Evolutionary conservation across 2,329 filamentous ascomycete genomes (phyloP).

Genomic region (Mollisia scopiformis): DNA sequence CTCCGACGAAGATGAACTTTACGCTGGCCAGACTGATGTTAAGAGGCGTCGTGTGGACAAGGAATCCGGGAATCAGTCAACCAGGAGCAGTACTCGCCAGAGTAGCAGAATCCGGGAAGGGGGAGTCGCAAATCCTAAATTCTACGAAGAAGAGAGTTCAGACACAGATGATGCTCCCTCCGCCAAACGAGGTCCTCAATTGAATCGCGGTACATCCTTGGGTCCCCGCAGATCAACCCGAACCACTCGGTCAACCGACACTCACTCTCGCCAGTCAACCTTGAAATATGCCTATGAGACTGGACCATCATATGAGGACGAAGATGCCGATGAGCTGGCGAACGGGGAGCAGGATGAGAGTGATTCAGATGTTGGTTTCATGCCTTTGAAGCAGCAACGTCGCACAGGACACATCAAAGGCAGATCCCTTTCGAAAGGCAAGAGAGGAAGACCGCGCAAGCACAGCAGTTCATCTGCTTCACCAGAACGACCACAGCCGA

Average conservation of each 20-base stretch:
- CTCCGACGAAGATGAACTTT: constrained; percentile 27
- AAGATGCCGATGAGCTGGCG: constrained; percentile 31
- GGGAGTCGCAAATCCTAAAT: constrained; percentile 11
- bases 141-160: constrained; percentile 16
- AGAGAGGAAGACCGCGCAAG: constrained; percentile 13
- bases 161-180: constrained; percentile 16
- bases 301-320: neutral
- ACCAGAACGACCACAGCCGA: constrained; percentile 28
- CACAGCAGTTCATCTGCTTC: constrained; percentile 18
- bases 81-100: constrained; percentile 21
- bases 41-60: constrained; percentile 31
- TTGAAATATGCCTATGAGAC: constrained; percentile 8
- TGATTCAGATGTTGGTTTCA: constrained; percentile 54
- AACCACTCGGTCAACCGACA: constrained; percentile 25
- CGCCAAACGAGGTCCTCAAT: constrained; percentile 10
- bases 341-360: constrained; percentile 23
- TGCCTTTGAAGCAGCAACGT: constrained; percentile 40
- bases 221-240: constrained; percentile 18
- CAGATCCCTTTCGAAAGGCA: constrained; percentile 9
- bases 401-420: constrained; percentile 4
- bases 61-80: constrained; percentile 17
- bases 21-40: constrained; percentile 9
- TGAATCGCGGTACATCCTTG: constrained; percentile 1
- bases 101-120: constrained; percentile 22
- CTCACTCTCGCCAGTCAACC: neutral